Conservation (phyloP, 2,329 filamentous ascomycete genomes). For the Pseudocercospora pini-densiflorae region DNA sequence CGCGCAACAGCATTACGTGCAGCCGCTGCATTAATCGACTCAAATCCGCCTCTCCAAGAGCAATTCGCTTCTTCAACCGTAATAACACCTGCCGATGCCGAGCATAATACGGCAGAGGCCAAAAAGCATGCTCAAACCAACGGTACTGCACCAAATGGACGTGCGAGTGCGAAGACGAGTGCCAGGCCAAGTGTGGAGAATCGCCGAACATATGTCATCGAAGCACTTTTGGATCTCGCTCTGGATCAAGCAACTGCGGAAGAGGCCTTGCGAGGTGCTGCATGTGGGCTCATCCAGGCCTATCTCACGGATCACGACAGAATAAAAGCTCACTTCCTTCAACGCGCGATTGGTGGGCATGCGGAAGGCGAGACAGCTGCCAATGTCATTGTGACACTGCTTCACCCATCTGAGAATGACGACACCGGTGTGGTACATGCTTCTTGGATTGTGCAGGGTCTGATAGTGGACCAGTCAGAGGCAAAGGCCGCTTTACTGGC, state of each 20-base stretch:
- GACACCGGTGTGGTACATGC: conserved; percentile 92
- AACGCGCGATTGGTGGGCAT: conserved; percentile 87
- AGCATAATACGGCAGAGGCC: conserved; percentile 26
- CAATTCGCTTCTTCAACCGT: conserved; percentile 87
- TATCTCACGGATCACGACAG: conserved; percentile 84
- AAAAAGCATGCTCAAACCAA: conserved; percentile 32
- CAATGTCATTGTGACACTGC: conserved; percentile 83
- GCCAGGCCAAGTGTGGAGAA: conserved; percentile 42
- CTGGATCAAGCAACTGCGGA: conserved; percentile 69
- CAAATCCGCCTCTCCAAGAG: conserved; percentile 80
- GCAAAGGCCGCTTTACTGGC: conserved; percentile 80
- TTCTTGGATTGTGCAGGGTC: conserved; percentile 80
- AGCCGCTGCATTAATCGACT: conserved; percentile 86
- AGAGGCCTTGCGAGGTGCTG: conserved; percentile 81
- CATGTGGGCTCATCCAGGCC: conserved; percentile 88
- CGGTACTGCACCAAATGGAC: conserved; percentile 31
- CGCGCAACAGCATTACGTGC: conserved; percentile 84
- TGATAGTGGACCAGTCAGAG: conserved; percentile 78
- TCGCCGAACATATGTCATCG: conserved; percentile 77
- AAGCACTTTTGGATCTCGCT: conserved; percentile 83
- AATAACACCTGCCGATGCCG: conserved; percentile 25
- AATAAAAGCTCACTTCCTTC: conserved; percentile 83
- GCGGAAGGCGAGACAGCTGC: conserved; percentile 76
- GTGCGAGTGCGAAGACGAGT: conserved; percentile 32
- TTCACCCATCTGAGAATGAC: conserved; percentile 71